These are phyloP conservation scores for Vigna reflexopilosa DNA, from an alignment of 306 rosid species.

Conservation along the genomic window DNA sequence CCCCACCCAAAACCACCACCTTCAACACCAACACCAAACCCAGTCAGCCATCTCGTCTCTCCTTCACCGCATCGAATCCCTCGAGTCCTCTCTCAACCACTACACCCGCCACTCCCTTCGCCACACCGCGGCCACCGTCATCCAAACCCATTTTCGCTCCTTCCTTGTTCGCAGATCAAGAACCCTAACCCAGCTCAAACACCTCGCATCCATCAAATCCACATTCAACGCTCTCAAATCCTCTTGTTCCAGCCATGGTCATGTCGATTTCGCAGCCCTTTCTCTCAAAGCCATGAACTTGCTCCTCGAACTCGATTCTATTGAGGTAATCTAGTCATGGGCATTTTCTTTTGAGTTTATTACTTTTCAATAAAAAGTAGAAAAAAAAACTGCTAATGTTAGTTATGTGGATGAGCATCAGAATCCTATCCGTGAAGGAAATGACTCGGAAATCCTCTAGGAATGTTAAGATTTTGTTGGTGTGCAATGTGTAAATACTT, in stretches of 20 bases:
- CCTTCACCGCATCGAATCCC: conserved; percentile 78
- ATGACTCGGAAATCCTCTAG: no score
- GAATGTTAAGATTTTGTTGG: background rate
- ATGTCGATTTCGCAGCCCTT: conserved; percentile 58
- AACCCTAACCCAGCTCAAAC: conserved; percentile 82
- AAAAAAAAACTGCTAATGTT: no score
- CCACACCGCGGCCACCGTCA: conserved; percentile 70
- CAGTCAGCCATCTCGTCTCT: conserved; percentile 60
- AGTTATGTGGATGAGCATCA: background rate
- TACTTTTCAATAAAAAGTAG: background rate
- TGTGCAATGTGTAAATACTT: no score
- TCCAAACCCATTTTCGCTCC: conserved; percentile 86
- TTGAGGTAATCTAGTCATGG: conserved; percentile 61
- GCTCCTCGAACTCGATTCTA: conserved; percentile 75
- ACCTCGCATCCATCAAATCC: conserved; percentile 76
- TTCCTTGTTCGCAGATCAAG: conserved; percentile 88
- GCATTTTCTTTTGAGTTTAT: background rate
- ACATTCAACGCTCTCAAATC: conserved; percentile 64
- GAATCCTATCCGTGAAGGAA: background rate
- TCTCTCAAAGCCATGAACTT: conserved; percentile 66
- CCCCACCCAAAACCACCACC: conserved; percentile 23
- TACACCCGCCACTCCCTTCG: conserved; percentile 57
- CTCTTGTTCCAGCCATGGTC: conserved; percentile 49
- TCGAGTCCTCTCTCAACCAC: conserved; percentile 71
- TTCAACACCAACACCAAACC: conserved; percentile 20